Conservation (phyloP, 306 rosid species). For the Sechiopsis laciniata region DNA sequence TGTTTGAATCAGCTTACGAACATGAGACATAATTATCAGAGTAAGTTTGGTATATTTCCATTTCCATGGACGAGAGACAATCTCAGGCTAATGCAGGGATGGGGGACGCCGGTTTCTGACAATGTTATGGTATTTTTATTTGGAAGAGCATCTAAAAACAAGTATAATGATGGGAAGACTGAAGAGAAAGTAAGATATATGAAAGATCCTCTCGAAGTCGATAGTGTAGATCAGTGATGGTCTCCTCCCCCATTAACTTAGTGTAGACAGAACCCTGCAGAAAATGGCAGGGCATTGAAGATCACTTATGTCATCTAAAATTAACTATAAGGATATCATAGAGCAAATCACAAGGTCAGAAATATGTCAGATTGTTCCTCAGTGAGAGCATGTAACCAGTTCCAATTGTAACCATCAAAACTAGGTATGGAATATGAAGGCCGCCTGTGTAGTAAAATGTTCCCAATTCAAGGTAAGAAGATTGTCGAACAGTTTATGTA, state of each 20-base stretch:
- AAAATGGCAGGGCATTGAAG: slow-evolving; percentile 22
- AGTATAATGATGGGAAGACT: slow-evolving; percentile 18
- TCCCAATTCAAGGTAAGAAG: too few species aligned
- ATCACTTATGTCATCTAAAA: not conserved
- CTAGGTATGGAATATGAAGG: too few species aligned
- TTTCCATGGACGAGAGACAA: slow-evolving; percentile 21
- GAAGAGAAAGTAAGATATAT: slow-evolving; percentile 28
- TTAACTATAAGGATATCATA: not conserved
- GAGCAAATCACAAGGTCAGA: not conserved
- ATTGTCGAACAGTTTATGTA: too few species aligned
- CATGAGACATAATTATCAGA: too few species aligned
- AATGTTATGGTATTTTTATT: slow-evolving; percentile 13
- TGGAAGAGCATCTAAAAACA: slow-evolving; percentile 21
- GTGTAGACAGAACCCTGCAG: slow-evolving; percentile 49
- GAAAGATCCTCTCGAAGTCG: slow-evolving; percentile 23
- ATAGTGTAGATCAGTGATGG: slow-evolving; percentile 40
- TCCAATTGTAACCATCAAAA: not conserved
- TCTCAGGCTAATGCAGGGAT: slow-evolving; percentile 20
- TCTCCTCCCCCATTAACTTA: slow-evolving; percentile 48
- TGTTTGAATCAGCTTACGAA: too few species aligned
- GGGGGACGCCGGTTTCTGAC: slow-evolving; percentile 28
- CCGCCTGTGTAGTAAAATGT: too few species aligned
- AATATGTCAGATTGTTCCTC: not conserved
- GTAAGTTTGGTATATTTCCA: slow-evolving; percentile 27
- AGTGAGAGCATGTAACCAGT: not conserved